Evolutionary conservation across 2,329 filamentous ascomycete species (phyloP).

Genomic region (Aspergillus sp.): DNA sequence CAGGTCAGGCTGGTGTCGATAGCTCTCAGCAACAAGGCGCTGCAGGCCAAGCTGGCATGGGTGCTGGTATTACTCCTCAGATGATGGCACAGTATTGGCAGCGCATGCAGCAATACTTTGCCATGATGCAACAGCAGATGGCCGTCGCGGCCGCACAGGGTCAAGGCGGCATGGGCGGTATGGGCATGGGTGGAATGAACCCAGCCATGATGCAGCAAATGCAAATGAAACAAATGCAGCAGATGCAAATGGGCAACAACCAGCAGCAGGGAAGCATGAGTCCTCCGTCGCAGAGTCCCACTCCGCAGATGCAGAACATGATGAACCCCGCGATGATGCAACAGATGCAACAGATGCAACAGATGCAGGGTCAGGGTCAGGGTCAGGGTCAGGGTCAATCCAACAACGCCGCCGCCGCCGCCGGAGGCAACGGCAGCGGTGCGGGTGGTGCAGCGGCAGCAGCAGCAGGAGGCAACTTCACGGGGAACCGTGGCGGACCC

Average conservation of each 20-base stretch:
- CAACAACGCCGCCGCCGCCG: slow-evolving; percentile 4
- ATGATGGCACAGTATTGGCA: slow-evolving; percentile 99
- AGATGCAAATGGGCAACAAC: slow-evolving; percentile 52
- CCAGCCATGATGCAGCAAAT: slow-evolving; percentile 68
- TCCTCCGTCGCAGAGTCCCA: slow-evolving; percentile 31
- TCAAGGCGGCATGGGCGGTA: slow-evolving; percentile 31
- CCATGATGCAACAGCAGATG: slow-evolving; percentile 91
- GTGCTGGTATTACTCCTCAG: slow-evolving; percentile 77
- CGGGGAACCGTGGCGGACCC: slow-evolving; percentile 40
- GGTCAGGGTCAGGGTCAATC: slow-evolving; percentile 35
- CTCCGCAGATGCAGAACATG: slow-evolving; percentile 52
- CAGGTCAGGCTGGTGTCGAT: slow-evolving; percentile 31
- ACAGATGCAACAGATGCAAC: slow-evolving; percentile 65
- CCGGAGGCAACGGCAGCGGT: slow-evolving; percentile 17
- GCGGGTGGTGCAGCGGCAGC: slow-evolving; percentile 47
- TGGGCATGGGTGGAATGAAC: slow-evolving; percentile 63
- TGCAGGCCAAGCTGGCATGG: slow-evolving; percentile 34
- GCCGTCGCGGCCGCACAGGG: slow-evolving; percentile 45
- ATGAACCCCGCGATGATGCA: slow-evolving; percentile 70
- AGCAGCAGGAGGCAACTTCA: slow-evolving; percentile 37
- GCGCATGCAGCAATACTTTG: slow-evolving; percentile 95
- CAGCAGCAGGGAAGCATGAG: slow-evolving; percentile 30
- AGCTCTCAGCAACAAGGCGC: slow-evolving; percentile 42
- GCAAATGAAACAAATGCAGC: slow-evolving; percentile 48
- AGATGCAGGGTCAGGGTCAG: slow-evolving; percentile 41